A percentile compares a stretch with the other conserved stretches of the same genome.
Conservation (phyloP, 1,284 basidiomycete genomes). For the Hortiboletus rubellus region DNA sequence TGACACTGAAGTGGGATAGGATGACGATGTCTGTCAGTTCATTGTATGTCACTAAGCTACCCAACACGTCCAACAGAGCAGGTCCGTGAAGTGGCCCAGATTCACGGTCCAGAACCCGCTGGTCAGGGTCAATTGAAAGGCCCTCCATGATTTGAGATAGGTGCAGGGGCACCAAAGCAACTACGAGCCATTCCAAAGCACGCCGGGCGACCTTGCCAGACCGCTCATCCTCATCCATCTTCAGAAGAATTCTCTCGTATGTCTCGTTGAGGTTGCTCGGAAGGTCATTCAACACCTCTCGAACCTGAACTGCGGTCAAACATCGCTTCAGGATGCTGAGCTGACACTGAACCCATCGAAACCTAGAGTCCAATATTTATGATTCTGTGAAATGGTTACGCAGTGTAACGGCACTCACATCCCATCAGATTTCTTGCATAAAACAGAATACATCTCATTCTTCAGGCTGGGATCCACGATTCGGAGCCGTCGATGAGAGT, state of each 20-base stretch:
- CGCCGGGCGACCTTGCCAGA: neutral
- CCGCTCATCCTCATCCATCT: neutral
- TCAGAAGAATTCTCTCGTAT: conserved; percentile 8
- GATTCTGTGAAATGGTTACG: accelerated
- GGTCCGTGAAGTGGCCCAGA: conserved; percentile 3
- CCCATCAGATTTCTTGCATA: conserved; percentile 5
- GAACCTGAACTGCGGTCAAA: neutral
- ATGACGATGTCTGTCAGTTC: neutral
- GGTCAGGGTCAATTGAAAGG: conserved; percentile 1
- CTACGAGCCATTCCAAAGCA: conserved; percentile 12
- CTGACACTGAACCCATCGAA: conserved; percentile 16
- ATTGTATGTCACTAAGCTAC: conserved; percentile 8
- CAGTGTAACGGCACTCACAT: conserved; percentile 1
- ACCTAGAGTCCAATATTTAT: neutral
- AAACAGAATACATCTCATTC: neutral
- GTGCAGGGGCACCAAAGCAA: neutral
- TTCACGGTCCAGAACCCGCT: neutral
- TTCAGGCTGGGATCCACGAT: conserved; percentile 3
- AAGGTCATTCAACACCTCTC: neutral
- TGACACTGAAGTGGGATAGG: conserved; percentile 11
- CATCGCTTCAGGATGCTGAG: neutral
- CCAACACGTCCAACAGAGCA: conserved; percentile 10
- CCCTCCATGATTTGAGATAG: conserved; percentile 14
- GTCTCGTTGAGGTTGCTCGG: conserved; percentile 3
- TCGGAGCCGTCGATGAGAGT: conserved; percentile 13